A percentile compares a stretch with the other conserved stretches of the same genome.
Evolutionary conservation across 1,139 yeast species (phyloP).

Genomic region (Suhomyces chickasaworum): DNA sequence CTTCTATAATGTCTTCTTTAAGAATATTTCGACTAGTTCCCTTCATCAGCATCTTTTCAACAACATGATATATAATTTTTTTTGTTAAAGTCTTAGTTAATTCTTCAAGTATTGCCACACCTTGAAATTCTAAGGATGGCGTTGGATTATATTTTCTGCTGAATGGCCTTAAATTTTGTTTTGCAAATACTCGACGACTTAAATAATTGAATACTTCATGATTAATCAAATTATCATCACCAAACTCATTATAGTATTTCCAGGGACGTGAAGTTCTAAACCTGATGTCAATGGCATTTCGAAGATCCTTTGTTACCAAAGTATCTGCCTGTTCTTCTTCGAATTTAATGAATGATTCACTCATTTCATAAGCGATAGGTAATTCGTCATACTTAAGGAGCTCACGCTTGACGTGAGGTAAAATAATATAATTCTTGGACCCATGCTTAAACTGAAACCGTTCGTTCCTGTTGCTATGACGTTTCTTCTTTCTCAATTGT

Average conservation of each 20-base stretch:
- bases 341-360: slow-evolving; percentile 44
- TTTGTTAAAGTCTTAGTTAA: slow-evolving; percentile 11
- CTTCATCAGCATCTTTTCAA: slow-evolving; percentile 8
- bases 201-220: slow-evolving; percentile 9
- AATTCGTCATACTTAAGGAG: slow-evolving; percentile 42
- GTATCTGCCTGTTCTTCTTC: slow-evolving; percentile 49
- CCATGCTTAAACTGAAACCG: slow-evolving; percentile 13
- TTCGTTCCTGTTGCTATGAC: slow-evolving; percentile 1
- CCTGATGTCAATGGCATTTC: slow-evolving; percentile 17
- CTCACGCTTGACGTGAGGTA: slow-evolving; percentile 13
- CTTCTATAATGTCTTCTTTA: slow-evolving; percentile 9
- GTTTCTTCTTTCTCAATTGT: slow-evolving; percentile 27
- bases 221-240: slow-evolving; percentile 10
- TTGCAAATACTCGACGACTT: slow-evolving; percentile 3
- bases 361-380: slow-evolving; percentile 59
- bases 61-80: slow-evolving; percentile 11
- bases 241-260: slow-evolving; percentile 7
- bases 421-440: slow-evolving; percentile 13
- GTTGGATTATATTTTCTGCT: background rate
- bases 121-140: slow-evolving; percentile 10
- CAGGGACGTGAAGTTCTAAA: slow-evolving; percentile 10
- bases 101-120: slow-evolving; percentile 16
- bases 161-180: slow-evolving; percentile 9
- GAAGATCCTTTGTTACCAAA: slow-evolving; percentile 24
- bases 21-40: background rate